Conservation (phyloP, 148 eudicot species). For the Amaranthus palmeri region DNA sequence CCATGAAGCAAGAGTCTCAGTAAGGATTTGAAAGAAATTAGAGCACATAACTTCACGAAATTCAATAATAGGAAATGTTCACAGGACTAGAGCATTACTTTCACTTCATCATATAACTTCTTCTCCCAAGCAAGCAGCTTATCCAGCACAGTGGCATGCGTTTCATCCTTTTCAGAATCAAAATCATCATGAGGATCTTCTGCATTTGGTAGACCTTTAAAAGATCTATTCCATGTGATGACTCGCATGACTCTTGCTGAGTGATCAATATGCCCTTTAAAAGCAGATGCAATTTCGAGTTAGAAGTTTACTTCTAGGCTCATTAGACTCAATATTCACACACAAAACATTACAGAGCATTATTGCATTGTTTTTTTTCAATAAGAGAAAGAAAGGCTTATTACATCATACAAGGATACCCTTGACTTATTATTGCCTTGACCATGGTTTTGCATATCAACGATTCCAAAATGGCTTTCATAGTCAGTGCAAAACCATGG, state of each 20-base stretch:
- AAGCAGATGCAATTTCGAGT: slow-evolving; percentile 6
- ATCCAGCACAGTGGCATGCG: slow-evolving; percentile 92
- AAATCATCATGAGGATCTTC: slow-evolving; percentile 62
- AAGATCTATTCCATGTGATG: slow-evolving; percentile 95
- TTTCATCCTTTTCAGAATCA: slow-evolving; percentile 84
- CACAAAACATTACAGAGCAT: background rate
- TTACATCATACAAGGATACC: background rate
- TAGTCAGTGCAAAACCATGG: no score
- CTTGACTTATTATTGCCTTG: no score
- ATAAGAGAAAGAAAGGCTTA: background rate
- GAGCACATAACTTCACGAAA: background rate
- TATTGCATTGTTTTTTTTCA: background rate
- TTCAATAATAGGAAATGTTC: background rate
- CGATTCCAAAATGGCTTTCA: no score
- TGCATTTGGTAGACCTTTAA: slow-evolving; percentile 49
- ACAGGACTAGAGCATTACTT: slow-evolving; percentile 39
- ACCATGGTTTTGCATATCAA: no score
- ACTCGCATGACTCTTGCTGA: slow-evolving; percentile 93
- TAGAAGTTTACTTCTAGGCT: background rate
- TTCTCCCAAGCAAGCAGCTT: slow-evolving; percentile 99
- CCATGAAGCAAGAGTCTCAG: slow-evolving; percentile 1
- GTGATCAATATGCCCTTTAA: slow-evolving; percentile 87
- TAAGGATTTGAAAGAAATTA: background rate
- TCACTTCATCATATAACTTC: slow-evolving; percentile 94
- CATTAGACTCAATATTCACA: background rate